Evolutionary conservation across 176 grass and related monocot species (phyloP).

Genomic region (Oryza nivara): DNA sequence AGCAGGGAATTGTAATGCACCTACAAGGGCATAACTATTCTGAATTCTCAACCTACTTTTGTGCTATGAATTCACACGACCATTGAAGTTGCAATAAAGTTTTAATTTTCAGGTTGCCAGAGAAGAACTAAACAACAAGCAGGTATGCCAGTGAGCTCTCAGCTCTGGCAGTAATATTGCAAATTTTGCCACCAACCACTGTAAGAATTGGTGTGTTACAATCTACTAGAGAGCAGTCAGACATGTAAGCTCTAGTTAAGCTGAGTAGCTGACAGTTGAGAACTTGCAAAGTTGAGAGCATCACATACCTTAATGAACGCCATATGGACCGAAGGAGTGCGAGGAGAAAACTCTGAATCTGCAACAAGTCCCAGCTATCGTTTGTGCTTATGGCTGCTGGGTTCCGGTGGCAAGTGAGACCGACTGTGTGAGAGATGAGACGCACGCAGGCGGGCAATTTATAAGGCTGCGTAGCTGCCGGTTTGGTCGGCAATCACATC

Average conservation of each 20-base stretch:
- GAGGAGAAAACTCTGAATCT: neutral
- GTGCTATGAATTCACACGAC: neutral
- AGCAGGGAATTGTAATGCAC: constrained; percentile 14
- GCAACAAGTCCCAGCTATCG: neutral
- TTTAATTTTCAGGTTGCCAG: neutral
- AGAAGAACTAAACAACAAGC: neutral
- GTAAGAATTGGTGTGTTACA: too few relatives aligned
- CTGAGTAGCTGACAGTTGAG: neutral
- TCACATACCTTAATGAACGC: constrained; percentile 47
- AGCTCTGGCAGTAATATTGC: neutral
- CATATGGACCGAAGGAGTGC: constrained; percentile 8
- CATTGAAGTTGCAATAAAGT: neutral
- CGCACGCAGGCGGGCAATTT: constrained; percentile 40
- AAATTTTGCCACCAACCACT: neutral
- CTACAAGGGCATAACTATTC: neutral
- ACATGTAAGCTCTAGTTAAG: neutral
- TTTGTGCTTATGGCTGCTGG: neutral
- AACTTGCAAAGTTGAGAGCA: neutral
- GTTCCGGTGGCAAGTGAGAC: neutral
- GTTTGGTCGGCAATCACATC: constrained; percentile 48
- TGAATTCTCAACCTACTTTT: constrained; percentile 4
- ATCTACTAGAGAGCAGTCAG: neutral
- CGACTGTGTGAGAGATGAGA: neutral
- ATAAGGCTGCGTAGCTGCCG: constrained; percentile 8
- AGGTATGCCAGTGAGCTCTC: neutral